These are phyloP conservation scores for Chondrus crispus DNA, from an alignment of 23 red algal species.

Conservation along the genomic window DNA sequence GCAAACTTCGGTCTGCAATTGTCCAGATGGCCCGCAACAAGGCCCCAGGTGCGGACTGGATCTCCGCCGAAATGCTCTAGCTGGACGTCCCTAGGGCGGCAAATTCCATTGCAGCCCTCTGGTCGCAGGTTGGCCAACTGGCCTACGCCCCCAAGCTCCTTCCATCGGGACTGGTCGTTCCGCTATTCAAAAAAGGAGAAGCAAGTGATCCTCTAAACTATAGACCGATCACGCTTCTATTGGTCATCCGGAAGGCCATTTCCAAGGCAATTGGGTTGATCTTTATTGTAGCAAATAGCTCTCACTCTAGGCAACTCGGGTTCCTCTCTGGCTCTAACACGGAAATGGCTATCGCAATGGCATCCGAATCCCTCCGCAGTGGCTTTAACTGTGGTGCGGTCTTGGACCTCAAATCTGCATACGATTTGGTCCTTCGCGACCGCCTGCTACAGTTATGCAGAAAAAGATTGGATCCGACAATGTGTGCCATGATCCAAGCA, in stretches of 20 bases:
- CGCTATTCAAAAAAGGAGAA: background rate
- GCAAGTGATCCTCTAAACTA: background rate
- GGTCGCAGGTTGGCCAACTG: background rate
- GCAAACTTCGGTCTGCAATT: no score
- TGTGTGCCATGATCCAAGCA: no score
- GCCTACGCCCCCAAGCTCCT: background rate
- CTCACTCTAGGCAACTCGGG: background rate
- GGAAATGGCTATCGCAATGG: constrained; percentile 9
- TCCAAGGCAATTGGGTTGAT: background rate
- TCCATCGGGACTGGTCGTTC: background rate
- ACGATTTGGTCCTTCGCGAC: background rate
- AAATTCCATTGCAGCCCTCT: background rate
- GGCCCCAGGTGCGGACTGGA: background rate
- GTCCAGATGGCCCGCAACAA: no score
- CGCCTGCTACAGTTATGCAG: background rate
- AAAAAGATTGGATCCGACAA: no score
- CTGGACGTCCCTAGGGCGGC: background rate
- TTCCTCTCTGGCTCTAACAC: constrained; percentile 6
- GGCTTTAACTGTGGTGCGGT: background rate
- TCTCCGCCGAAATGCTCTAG: background rate
- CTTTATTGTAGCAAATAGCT: background rate
- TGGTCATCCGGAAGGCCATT: background rate
- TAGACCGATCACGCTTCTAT: background rate
- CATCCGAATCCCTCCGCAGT: background rate
- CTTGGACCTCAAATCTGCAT: constrained; percentile 5